Evolutionary conservation across 2,329 filamentous ascomycete species (phyloP).

Genomic region (Cladosporium phlei): DNA sequence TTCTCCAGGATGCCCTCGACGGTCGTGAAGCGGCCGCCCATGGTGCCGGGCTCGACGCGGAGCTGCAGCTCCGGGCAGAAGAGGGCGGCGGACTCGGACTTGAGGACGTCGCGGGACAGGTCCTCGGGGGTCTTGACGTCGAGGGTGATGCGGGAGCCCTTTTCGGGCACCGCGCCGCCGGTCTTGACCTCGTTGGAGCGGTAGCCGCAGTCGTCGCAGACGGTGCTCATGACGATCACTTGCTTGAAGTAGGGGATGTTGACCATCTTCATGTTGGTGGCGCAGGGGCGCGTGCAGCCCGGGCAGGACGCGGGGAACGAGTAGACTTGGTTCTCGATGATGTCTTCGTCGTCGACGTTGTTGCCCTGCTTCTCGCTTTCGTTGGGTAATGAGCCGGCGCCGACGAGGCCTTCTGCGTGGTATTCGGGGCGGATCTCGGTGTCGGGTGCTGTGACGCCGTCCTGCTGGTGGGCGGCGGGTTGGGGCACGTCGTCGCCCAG

Average conservation of each 20-base stretch:
- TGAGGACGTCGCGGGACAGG: conserved; percentile 87
- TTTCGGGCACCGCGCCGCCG: conserved; percentile 81
- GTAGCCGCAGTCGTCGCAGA: conserved; percentile 84
- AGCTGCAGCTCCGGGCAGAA: conserved; percentile 83
- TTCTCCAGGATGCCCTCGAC: conserved; percentile 91
- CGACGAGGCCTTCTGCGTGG: conserved; percentile 41
- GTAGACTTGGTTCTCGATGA: conserved; percentile 89
- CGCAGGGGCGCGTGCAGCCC: conserved; percentile 78
- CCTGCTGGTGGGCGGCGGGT: conserved; percentile 20
- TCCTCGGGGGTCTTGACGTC: conserved; percentile 65
- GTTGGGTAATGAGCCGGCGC: conserved; percentile 15
- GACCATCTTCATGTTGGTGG: conserved; percentile 97
- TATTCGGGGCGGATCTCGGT: conserved; percentile 54
- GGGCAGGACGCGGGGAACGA: conserved; percentile 88
- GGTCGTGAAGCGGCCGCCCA: conserved; percentile 94
- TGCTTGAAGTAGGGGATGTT: conserved; percentile 98
- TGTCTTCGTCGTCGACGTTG: conserved; percentile 52
- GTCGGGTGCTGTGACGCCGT: conserved; percentile 45
- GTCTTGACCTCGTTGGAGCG: conserved; percentile 97
- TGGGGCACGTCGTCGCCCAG: conserved; percentile 51
- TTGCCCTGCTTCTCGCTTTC: conserved; percentile 25
- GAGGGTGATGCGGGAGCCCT: conserved; percentile 78
- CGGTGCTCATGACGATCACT: conserved; percentile 90
- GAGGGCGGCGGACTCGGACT: conserved; percentile 86
- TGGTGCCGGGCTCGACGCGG: conserved; percentile 83